Evolutionary conservation across 2,329 filamentous ascomycete genomes (phyloP).

Genomic region (Microdochium paspali): DNA sequence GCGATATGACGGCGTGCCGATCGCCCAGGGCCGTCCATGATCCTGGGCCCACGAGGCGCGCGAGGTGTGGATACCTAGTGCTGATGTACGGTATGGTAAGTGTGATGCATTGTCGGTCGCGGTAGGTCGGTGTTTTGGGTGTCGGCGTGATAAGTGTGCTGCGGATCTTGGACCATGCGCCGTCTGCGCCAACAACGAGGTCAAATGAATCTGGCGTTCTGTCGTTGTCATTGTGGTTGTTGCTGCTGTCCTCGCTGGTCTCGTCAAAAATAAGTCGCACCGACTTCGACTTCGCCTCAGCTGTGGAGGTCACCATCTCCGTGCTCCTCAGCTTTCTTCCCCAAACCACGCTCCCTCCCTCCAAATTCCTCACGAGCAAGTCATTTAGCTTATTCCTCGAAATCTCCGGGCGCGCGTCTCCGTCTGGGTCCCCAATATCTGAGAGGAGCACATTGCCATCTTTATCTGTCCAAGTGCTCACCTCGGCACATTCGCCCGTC

Average conservation of each 20-base stretch:
- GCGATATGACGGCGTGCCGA: conserved; percentile 17
- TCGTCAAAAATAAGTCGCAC: background rate
- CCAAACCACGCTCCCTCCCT: conserved; percentile 26
- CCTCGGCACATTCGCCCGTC: conserved; percentile 31
- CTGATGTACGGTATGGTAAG: conserved; percentile 23
- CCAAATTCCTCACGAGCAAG: conserved; percentile 21
- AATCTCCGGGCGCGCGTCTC: conserved; percentile 24
- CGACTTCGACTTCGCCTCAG: background rate
- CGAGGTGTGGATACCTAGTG: conserved; percentile 24
- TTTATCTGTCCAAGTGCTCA: conserved; percentile 22
- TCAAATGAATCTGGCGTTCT: background rate
- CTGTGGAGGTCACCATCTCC: background rate
- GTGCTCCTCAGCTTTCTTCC: conserved; percentile 18
- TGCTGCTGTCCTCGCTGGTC: background rate
- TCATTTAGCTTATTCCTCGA: conserved; percentile 22
- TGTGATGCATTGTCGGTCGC: conserved; percentile 26
- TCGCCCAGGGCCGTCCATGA: conserved; percentile 21
- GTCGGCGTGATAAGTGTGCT: no score
- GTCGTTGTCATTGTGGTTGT: conserved; percentile 3
- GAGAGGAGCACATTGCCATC: conserved; percentile 13
- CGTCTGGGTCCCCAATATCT: conserved; percentile 8
- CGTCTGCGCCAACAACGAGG: background rate
- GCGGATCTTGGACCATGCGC: conserved; percentile 1
- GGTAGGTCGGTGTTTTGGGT: conserved; percentile 25
- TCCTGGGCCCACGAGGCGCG: conserved; percentile 27